phyloP scores from a whole-genome alignment of 192 early-diverging fungal genomes.

The Geranomyces michiganensis region DNA sequence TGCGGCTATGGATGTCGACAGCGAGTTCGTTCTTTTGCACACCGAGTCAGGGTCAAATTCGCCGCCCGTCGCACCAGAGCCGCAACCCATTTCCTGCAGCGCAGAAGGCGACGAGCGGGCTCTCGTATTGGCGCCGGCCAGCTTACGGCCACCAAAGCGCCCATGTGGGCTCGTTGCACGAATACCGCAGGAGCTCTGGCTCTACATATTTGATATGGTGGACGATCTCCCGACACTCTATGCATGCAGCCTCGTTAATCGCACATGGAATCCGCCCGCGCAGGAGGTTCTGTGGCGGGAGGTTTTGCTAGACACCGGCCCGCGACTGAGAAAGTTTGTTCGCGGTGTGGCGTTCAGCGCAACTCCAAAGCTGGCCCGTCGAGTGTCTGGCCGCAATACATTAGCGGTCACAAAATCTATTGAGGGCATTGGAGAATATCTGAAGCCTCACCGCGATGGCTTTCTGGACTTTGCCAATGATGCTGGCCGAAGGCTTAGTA shows the following conservation, averaged over 20 bases:
- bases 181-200: conserved; percentile 32
- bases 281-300: conserved; percentile 23
- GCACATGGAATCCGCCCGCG: conserved; percentile 27
- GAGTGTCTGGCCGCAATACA: neutral
- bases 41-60: neutral
- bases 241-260: conserved; percentile 22
- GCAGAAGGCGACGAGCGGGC: neutral
- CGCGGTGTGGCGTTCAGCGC: conserved; percentile 30
- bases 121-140: neutral
- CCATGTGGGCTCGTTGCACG: neutral
- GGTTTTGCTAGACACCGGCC: conserved; percentile 20
- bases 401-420: conserved; percentile 10
- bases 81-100: neutral
- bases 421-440: conserved; percentile 16
- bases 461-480: conserved; percentile 28
- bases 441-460: conserved; percentile 17
- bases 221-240: conserved; percentile 22
- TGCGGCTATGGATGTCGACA: conserved; percentile 2
- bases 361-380: neutral
- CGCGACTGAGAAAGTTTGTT: conserved; percentile 24
- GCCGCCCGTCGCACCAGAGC: neutral
- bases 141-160: neutral
- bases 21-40: neutral
- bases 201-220: conserved; percentile 30
- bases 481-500: conserved; percentile 16